Base-by-base conservation (phyloP, 78 protist species). In the Chrysochromulina parva region DNA sequence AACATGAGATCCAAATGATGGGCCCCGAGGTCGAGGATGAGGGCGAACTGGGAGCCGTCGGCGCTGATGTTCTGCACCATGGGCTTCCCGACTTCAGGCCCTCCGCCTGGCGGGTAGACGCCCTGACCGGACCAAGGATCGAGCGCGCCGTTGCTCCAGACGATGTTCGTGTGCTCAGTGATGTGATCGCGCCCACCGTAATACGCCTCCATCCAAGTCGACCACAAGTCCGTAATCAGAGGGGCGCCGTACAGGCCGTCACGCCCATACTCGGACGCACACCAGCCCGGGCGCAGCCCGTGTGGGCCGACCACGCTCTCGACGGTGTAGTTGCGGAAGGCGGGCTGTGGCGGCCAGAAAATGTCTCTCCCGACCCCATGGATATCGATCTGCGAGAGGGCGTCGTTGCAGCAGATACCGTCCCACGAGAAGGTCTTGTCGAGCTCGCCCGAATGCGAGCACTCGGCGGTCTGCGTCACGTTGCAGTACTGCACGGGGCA, bases 1-100 rank as follows among this genome's bases (percentile, higher is more conserved):
- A 57, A 55, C 62, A 53, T 69, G 48, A 88, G 76, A 65, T 88
- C 90, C 2, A 88, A 50, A 20, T 88, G 90, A 24, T 88, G 90
- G 24, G 90, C 90, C 19, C 90, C 90, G 16, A 7, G 17, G 55
- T 38, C 60, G 17, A 86, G 19, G 10, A 86, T 22, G 28, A 86
- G 22, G 55, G 48, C 62, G 7, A 20, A 2, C 88, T n/a, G 24
- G 16, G 59, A 16, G 26, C 20, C 69, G 26, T 6, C 10, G 9
- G 3, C 28, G 24, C 69, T 62, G 13, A 58, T 58, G 28, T 60
- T 47, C 60, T 60, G 88, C 7, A 84, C 28, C 47, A 28, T 71
- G 28, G n/a, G 80, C 16, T 19, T 38, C 38, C 38, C 38, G 38
- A 38, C 47, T 9, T 71, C n/a, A 10, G 74, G 28, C 38, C n/a